Evolutionary conservation across 352 stramenopile species (phyloP), one percentile per base, ranked within the genome.

Genomic region (Achlya hypogyna): DNA sequence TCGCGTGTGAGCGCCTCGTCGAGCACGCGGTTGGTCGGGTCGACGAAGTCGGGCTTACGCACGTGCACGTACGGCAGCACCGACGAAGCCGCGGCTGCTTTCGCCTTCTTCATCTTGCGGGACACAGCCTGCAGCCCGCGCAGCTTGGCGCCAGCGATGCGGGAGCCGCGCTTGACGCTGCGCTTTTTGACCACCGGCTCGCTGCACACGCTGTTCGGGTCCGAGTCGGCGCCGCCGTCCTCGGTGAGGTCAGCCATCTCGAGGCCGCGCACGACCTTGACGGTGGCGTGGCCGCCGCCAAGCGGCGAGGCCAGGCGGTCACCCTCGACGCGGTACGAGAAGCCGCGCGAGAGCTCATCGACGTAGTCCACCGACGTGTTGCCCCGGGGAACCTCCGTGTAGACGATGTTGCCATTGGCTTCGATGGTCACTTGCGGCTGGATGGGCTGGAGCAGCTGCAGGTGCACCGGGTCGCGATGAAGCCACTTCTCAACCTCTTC

Each of bases 1-100:
- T 82, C 71, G 47, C 84, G 88, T 22, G 87, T 94, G 35, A 84
- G 78, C 63, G 89, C 79, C 16, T 90, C 83, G 67, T 96, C 84
- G 56, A 90, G 88, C 49, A 94, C 69, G 47, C 85, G 83, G 51
- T 90, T 85, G 0, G 84, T 91, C 12, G 83, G 85, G 69, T 94
- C 85, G 25, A 86, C 78, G 32, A 82, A 72, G 12, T 83, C 89
- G 9, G 75, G 72, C 64, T 89, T 92, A 69, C 85, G 81, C 10
- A 94, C 76, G 72, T 92, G 84, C 23, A 90, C 78, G 62, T 90
- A 78, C 0, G 80, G 85, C 9, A 89, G 63, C 27, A 89, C 74
- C 6, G 47, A 20, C 16, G 25, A 32, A 1, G 25, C n/a, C 4
- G 25, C 34, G 2, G 42, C 16, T 10, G n/a, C 9, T 28, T 67